Conservation (phyloP, 257 asterid species). For the Nicotiana sylvestris region DNA sequence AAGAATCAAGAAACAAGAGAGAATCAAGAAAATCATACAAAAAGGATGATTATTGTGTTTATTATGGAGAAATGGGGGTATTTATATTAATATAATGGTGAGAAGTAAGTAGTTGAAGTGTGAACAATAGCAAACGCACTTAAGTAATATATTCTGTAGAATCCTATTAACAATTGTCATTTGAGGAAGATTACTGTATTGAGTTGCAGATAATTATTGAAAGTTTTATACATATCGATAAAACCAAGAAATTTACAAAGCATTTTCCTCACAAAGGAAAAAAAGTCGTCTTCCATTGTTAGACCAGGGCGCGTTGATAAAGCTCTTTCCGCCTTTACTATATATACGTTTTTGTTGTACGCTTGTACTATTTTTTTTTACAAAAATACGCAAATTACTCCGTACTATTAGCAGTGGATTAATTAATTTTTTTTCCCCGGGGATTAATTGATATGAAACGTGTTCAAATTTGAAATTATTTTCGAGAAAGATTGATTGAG, state of each 20-base stretch:
- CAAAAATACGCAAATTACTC: too few relatives aligned
- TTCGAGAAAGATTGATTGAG: background rate
- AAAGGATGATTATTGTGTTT: conserved; percentile 4
- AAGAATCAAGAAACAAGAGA: conserved; percentile 1
- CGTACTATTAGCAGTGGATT: too few relatives aligned
- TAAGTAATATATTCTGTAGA: background rate
- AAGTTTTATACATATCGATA: background rate
- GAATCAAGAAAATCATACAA: conserved; percentile 12
- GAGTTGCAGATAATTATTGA: background rate
- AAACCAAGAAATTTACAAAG: background rate
- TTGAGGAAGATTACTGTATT: background rate
- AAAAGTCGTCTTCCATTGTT: background rate
- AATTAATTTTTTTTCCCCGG: too few relatives aligned
- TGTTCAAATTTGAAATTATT: background rate
- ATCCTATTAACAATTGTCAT: background rate
- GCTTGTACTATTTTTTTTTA: background rate
- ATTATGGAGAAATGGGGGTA: background rate
- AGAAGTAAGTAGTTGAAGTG: background rate
- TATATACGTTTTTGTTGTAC: background rate
- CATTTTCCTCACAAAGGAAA: background rate
- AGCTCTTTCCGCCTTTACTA: background rate
- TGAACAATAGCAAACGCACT: background rate
- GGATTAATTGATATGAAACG: background rate
- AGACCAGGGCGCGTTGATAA: background rate
- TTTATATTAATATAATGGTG: background rate